These are phyloP conservation scores for Hemisphaericaspora lyxosophila DNA, from an alignment of 1,139 yeast genomes.

Conservation along the genomic window DNA sequence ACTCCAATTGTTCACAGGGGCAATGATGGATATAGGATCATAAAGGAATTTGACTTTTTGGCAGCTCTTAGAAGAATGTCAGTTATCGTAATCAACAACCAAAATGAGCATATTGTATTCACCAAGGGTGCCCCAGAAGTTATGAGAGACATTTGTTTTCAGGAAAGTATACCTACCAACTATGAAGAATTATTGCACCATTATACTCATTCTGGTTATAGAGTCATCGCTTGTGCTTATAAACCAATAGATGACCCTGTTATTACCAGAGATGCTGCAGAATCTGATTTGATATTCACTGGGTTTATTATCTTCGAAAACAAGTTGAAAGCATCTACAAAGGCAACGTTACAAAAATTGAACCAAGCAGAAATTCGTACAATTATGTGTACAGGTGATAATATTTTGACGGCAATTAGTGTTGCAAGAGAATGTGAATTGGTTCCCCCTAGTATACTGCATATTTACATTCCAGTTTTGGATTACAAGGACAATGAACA, in stretches of 20 bases:
- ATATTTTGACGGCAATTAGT: conserved; percentile 88
- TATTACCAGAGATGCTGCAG: conserved; percentile 57
- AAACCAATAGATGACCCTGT: conserved; percentile 33
- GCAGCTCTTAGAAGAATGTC: conserved; percentile 90
- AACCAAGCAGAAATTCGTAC: conserved; percentile 71
- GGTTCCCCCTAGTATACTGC: conserved; percentile 40
- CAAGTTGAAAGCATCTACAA: conserved; percentile 72
- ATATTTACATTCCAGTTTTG: conserved; percentile 71
- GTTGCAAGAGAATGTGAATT: conserved; percentile 85
- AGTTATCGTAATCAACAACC: conserved; percentile 55
- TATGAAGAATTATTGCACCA: conserved; percentile 72
- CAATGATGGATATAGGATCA: conserved; percentile 49
- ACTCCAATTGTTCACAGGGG: conserved; percentile 28
- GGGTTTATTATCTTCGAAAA: conserved; percentile 95
- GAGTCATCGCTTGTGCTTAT: conserved; percentile 93
- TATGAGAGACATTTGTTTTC: conserved; percentile 74
- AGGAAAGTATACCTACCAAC: conserved; percentile 68
- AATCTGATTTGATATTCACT: conserved; percentile 63
- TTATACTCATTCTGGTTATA: conserved; percentile 89
- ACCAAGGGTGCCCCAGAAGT: conserved; percentile 98
- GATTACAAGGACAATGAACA: conserved; percentile 33
- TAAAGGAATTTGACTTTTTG: conserved; percentile 80
- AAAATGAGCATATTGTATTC: conserved; percentile 46
- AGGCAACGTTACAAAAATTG: conserved; percentile 57
- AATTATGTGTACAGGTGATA: conserved; percentile 97